phyloP scores from a whole-genome alignment of 192 early-diverging fungal species.

The Coemansia sp. region DNA sequence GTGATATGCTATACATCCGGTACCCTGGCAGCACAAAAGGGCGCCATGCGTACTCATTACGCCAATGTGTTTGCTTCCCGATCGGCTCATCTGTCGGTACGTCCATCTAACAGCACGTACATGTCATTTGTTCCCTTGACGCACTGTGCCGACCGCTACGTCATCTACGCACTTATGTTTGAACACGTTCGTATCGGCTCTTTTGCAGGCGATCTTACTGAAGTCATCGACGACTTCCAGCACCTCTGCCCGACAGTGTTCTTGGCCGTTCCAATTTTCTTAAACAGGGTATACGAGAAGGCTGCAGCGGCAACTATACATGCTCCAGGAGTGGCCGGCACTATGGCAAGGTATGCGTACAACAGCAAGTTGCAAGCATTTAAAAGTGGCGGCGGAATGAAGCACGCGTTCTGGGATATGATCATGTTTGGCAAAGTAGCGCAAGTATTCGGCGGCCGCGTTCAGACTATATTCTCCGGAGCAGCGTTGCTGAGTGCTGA shows the following conservation, averaged over 20 bases:
- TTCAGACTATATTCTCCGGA: constrained; percentile 74
- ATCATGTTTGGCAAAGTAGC: constrained; percentile 84
- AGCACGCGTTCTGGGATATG: constrained; percentile 81
- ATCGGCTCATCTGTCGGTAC: not conserved
- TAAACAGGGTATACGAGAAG: constrained; percentile 80
- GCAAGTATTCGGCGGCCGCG: constrained; percentile 67
- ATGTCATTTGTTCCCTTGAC: constrained; percentile 73
- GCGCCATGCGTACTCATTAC: constrained; percentile 66
- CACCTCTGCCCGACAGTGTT: constrained; percentile 76
- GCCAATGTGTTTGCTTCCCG: constrained; percentile 24
- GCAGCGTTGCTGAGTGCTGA: constrained; percentile 70
- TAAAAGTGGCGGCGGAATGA: constrained; percentile 55
- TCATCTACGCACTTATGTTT: constrained; percentile 52
- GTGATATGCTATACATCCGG: constrained; percentile 76
- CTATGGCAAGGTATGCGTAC: constrained; percentile 55
- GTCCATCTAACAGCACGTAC: constrained; percentile 8
- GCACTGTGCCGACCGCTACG: constrained; percentile 76
- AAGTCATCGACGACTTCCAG: constrained; percentile 75
- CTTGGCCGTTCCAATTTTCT: constrained; percentile 69
- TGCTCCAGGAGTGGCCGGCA: constrained; percentile 45
- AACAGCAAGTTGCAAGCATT: constrained; percentile 63
- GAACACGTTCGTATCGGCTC: constrained; percentile 72
- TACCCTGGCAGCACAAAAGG: constrained; percentile 70
- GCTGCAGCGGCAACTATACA: constrained; percentile 57
- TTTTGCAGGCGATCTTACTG: constrained; percentile 67